A percentile compares a stretch with the other conserved stretches of the same genome.
Conservation (phyloP, 2,329 filamentous ascomycete genomes). For the Nemania sp. region DNA sequence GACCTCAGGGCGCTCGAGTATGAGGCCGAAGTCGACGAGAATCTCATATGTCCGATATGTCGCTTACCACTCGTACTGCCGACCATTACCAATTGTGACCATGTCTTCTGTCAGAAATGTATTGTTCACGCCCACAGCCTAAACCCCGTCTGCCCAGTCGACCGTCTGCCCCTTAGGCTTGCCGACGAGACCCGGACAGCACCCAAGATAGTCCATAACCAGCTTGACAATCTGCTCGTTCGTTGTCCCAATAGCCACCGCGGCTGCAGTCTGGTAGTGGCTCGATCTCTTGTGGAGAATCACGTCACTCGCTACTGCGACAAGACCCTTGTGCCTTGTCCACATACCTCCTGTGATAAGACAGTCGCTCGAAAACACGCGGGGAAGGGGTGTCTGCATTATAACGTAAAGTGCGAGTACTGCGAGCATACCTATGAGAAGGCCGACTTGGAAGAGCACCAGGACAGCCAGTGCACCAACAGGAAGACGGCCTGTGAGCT, state of each 20-base stretch:
- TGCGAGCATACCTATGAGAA: slow-evolving; percentile 57
- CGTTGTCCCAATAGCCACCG: slow-evolving; percentile 58
- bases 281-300: slow-evolving; percentile 58
- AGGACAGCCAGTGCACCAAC: slow-evolving; percentile 50
- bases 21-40: slow-evolving; percentile 49
- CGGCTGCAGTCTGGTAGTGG: slow-evolving; percentile 56
- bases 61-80: slow-evolving; percentile 64
- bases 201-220: slow-evolving; percentile 58
- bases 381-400: slow-evolving; percentile 60
- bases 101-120: slow-evolving; percentile 67
- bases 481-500: slow-evolving; percentile 54
- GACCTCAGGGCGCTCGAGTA: slow-evolving; percentile 54
- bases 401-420: slow-evolving; percentile 55
- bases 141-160: slow-evolving; percentile 59
- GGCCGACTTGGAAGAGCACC: slow-evolving; percentile 52
- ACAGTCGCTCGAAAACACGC: slow-evolving; percentile 56
- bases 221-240: slow-evolving; percentile 63
- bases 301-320: slow-evolving; percentile 63
- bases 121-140: slow-evolving; percentile 51
- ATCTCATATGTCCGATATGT: slow-evolving; percentile 60
- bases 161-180: slow-evolving; percentile 51
- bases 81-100: slow-evolving; percentile 65
- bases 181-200: slow-evolving; percentile 40
- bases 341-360: slow-evolving; percentile 56
- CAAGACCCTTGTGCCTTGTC: slow-evolving; percentile 61